These are phyloP conservation scores for Stephania cephalantha DNA, from an alignment of 164 flowering plant genomes.

Conservation along the genomic window DNA sequence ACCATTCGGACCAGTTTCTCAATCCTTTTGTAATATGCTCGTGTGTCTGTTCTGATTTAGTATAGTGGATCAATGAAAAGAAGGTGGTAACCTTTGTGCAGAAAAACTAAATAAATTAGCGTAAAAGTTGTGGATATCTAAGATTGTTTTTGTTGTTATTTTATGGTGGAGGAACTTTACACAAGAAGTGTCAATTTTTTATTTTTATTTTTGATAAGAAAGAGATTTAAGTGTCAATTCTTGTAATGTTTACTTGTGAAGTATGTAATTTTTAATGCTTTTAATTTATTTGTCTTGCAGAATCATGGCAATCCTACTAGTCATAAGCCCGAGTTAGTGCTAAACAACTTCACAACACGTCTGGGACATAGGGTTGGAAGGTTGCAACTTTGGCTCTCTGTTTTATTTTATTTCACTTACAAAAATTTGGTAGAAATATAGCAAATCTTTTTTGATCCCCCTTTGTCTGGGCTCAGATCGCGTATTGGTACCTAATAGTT, in stretches of 20 bases:
- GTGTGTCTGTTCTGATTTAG: background rate
- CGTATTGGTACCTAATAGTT: background rate
- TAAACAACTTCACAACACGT: slow-evolving; percentile 82
- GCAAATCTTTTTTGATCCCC: background rate
- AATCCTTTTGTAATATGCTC: background rate
- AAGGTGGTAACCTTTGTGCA: background rate
- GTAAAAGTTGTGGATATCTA: background rate
- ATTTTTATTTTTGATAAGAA: too few species aligned
- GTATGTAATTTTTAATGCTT: background rate
- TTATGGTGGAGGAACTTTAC: background rate
- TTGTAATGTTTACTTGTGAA: background rate
- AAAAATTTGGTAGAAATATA: background rate
- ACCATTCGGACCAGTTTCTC: background rate
- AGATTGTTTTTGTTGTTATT: background rate
- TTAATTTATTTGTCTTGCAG: slow-evolving; percentile 30
- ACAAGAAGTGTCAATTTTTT: background rate
- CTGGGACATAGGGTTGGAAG: slow-evolving; percentile 90
- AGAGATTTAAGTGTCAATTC: background rate
- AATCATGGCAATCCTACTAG: slow-evolving; percentile 94
- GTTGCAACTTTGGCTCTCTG: slow-evolving; percentile 22
- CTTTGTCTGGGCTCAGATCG: background rate
- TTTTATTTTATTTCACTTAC: slow-evolving; percentile 2
- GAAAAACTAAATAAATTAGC: too few species aligned
- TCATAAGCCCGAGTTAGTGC: slow-evolving; percentile 76
- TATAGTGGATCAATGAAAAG: background rate